These are phyloP conservation scores for Aspergillus bombycis DNA, from an alignment of 2,329 filamentous ascomycete genomes.

Conservation along the genomic window DNA sequence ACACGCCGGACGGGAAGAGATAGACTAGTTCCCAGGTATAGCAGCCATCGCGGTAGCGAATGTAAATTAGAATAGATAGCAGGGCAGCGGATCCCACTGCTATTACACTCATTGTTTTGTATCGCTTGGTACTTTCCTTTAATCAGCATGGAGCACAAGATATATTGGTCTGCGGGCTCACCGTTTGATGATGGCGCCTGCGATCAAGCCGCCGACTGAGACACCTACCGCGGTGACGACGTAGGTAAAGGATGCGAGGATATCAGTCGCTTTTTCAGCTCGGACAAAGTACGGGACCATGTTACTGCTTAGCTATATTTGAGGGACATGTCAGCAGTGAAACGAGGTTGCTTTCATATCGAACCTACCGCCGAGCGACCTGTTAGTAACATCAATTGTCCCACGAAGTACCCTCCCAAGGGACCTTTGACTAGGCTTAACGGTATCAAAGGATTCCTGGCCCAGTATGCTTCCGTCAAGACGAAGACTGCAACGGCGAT, in stretches of 20 bases:
- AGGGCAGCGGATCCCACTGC: background rate
- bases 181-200: slow-evolving; percentile 14
- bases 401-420: slow-evolving; percentile 1
- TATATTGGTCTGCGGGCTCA: background rate
- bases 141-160: background rate
- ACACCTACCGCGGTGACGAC: slow-evolving; percentile 12
- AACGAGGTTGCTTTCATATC: no score
- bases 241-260: slow-evolving; percentile 13
- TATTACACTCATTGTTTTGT: slow-evolving; percentile 6
- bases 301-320: slow-evolving; percentile 4
- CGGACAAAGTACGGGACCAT: slow-evolving; percentile 20
- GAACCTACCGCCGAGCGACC: slow-evolving; percentile 5
- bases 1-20: slow-evolving; percentile 14
- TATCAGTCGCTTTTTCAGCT: slow-evolving; percentile 13
- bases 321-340: background rate
- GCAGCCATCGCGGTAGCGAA: slow-evolving; percentile 17
- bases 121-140: slow-evolving; percentile 3
- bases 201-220: slow-evolving; percentile 13
- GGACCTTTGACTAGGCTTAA: background rate
- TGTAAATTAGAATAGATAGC: slow-evolving; percentile 13
- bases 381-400: background rate
- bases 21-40: slow-evolving; percentile 18
- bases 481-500: background rate
- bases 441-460: background rate
- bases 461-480: slow-evolving; percentile 8